phyloP scores from a whole-genome alignment of 2,329 filamentous ascomycete genomes.

The Rhinocladiella similis region DNA sequence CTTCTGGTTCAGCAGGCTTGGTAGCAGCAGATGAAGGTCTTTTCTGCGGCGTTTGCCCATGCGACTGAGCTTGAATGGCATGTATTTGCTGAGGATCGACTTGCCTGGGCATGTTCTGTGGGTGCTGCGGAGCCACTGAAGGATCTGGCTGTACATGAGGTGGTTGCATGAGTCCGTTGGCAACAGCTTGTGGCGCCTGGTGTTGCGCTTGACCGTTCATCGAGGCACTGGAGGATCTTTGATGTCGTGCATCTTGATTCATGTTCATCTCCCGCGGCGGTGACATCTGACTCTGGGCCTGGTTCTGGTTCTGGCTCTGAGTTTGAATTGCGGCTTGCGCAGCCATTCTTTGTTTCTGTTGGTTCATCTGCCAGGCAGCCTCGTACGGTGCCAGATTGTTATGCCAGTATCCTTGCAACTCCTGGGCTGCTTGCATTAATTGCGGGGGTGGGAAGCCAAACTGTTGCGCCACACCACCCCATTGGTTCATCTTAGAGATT shows the following conservation, averaged over 20 bases:
- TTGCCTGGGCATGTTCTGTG: slow-evolving; percentile 31
- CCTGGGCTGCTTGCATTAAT: slow-evolving; percentile 64
- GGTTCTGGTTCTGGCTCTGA: slow-evolving; percentile 37
- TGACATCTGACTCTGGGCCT: slow-evolving; percentile 34
- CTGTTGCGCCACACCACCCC: slow-evolving; percentile 69
- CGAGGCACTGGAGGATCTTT: slow-evolving; percentile 22
- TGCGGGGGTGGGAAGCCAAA: slow-evolving; percentile 63
- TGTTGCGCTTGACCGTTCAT: slow-evolving; percentile 30
- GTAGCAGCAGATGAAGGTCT: slow-evolving; percentile 25
- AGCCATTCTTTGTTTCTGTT: slow-evolving; percentile 45
- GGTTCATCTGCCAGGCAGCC: slow-evolving; percentile 45
- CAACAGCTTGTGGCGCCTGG: slow-evolving; percentile 20
- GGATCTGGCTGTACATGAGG: slow-evolving; percentile 31
- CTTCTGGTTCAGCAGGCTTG: slow-evolving; percentile 36
- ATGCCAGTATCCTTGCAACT: slow-evolving; percentile 73
- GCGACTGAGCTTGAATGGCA: slow-evolving; percentile 24
- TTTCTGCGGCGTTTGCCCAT: slow-evolving; percentile 25
- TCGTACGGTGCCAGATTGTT: slow-evolving; percentile 76
- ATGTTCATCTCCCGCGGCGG: slow-evolving; percentile 37
- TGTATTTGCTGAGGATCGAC: slow-evolving; percentile 30
- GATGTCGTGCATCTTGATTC: slow-evolving; percentile 32
- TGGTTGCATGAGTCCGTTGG: slow-evolving; percentile 40
- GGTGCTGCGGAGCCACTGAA: slow-evolving; percentile 34
- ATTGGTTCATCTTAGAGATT: slow-evolving; percentile 68
- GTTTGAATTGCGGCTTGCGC: slow-evolving; percentile 39